Conservation (phyloP, 2,329 filamentous ascomycete species). For the Colletotrichum cuscutae region DNA sequence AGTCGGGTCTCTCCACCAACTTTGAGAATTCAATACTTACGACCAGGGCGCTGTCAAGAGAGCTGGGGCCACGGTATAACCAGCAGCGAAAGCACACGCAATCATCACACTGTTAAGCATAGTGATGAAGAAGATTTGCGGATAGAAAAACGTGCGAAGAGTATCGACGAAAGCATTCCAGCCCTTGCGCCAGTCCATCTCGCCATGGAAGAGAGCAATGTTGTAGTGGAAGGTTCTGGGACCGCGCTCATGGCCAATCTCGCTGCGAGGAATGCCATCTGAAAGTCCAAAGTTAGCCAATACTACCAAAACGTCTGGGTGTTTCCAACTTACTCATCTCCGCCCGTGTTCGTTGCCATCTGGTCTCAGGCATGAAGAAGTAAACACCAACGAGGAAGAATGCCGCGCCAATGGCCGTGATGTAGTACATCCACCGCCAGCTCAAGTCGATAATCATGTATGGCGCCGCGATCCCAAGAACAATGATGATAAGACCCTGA, state of each 20-base stretch:
- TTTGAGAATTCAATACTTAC: not conserved
- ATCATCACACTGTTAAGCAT: constrained; percentile 45
- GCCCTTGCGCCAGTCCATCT: constrained; percentile 40
- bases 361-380: constrained; percentile 47
- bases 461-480: constrained; percentile 41
- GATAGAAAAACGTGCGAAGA: constrained; percentile 45
- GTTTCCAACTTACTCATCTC: constrained; percentile 39
- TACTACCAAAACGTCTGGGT: accelerated
- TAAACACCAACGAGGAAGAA: constrained; percentile 43
- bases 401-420: constrained; percentile 41
- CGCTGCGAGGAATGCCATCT: constrained; percentile 38
- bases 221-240: constrained; percentile 43
- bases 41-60: constrained; percentile 28
- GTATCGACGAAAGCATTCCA: constrained; percentile 40
- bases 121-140: constrained; percentile 46
- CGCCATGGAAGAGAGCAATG: constrained; percentile 43
- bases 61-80: constrained; percentile 37
- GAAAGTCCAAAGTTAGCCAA: not conserved
- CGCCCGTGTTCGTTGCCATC: constrained; percentile 42
- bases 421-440: constrained; percentile 49
- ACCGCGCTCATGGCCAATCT: constrained; percentile 5
- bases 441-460: constrained; percentile 43
- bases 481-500: constrained; percentile 43
- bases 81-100: constrained; percentile 41
- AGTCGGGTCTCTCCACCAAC: not conserved